These are phyloP conservation scores for Cunninghamia lanceolata DNA, from an alignment of 75 land plant species.

Conservation along the genomic window DNA sequence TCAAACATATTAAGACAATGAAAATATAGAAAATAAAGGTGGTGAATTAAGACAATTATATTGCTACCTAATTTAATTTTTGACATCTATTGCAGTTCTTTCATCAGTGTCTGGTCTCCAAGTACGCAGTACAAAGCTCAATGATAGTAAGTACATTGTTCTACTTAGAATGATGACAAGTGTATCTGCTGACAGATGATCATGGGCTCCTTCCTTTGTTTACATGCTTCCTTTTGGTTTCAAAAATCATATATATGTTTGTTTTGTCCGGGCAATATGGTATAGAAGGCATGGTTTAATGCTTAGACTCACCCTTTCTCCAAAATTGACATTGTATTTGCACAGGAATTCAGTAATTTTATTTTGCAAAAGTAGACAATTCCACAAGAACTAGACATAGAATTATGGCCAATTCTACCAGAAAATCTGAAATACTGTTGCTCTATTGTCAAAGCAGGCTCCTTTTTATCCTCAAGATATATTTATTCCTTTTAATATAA, in stretches of 20 bases:
- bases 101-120: constrained; percentile 74
- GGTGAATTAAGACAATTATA: neutral
- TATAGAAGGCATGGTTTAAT: neutral
- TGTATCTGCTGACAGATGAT: neutral
- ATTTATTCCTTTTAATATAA: neutral
- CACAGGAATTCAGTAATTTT: neutral
- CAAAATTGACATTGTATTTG: neutral
- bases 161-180: neutral
- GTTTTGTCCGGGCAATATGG: neutral
- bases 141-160: constrained; percentile 34
- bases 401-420: neutral
- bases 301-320: neutral
- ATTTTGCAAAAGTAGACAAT: neutral
- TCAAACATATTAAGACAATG: neutral
- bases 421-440: neutral
- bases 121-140: constrained; percentile 31
- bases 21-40: neutral
- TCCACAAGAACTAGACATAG: neutral
- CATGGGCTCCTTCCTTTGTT: neutral
- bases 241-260: neutral
- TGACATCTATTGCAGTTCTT: constrained; percentile 54
- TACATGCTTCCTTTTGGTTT: neutral
- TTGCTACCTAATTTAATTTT: neutral
- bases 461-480: neutral
- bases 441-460: neutral